Base-by-base conservation (phyloP, 2,329 filamentous ascomycete genomes). In the Rutstroemia sydowiana region DNA sequence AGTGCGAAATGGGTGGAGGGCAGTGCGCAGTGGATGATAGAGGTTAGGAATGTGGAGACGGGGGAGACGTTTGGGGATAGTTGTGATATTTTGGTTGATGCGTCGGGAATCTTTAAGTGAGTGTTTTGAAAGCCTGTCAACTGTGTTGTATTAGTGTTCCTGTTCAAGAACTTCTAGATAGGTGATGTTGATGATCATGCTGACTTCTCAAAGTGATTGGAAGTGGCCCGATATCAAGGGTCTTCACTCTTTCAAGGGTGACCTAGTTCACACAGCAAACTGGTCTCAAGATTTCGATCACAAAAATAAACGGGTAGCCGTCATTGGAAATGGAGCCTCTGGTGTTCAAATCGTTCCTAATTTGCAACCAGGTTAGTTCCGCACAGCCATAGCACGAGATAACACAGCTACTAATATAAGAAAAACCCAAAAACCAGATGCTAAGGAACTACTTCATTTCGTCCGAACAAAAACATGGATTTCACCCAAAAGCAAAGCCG, bases 211-310 rank as follows among this genome's bases (percentile, higher is more conserved):
- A 10, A 61, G 58, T 58, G 75, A 75, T 11, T 85, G 81, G 81
- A 79, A 76, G 53, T 67, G 84, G 1, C 83, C 82, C 0, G 68
- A 79, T 26, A 82, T 82, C 55, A 74, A 76, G 1, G 81, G 81
- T 0, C 71, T 82, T 14, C 32, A 58, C 28, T 37, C 39, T 28
- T 61, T 59, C 49, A 53, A 75, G 61, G 81, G 81, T 0, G 53
- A 72, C 0, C 66, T 85, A 0, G 71, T 79, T 5, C 81, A 85
- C 55, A 76, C 79, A 0, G 81, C 80, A 0, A 73, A 82, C 55
- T 85, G 79, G 81, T 69, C 79, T 79, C 55, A 54, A 13, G 70
- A 67, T 32, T 73, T 71, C 53, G 69, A 75, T 55, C 73, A 74
- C 45, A 62, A 56, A 21, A 67, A 69, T 48, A 77, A 77, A 61